Conservation (phyloP, 495 filamentous ascomycete genomes). For the Pseudoneurospora amorphoporcata region DNA sequence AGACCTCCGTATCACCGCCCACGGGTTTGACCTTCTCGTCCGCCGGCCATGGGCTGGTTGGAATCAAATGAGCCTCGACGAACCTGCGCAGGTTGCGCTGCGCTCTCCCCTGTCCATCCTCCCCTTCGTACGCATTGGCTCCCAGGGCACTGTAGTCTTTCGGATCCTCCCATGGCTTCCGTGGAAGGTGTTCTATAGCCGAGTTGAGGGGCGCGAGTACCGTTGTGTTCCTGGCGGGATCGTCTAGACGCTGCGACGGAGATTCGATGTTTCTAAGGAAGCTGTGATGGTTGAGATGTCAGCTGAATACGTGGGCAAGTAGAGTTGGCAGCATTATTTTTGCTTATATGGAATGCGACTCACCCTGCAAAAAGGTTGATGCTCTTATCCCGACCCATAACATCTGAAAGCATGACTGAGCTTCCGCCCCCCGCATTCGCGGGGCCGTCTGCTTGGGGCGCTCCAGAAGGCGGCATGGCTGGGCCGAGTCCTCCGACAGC, state of each 20-base stretch:
- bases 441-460: slow-evolving; percentile 28
- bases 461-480: slow-evolving; percentile 21
- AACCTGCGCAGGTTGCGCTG: slow-evolving; percentile 69
- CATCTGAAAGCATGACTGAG: slow-evolving; percentile 62
- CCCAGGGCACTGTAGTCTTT: slow-evolving; percentile 67
- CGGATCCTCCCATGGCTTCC: slow-evolving; percentile 92
- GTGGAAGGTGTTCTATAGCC: slow-evolving; percentile 64
- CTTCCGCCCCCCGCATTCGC: slow-evolving; percentile 20
- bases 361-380: slow-evolving; percentile 79
- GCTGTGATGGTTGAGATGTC: neutral
- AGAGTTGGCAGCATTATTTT: neutral
- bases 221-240: slow-evolving; percentile 64
- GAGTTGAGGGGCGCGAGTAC: slow-evolving; percentile 82
- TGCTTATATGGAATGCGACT: neutral
- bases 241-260: slow-evolving; percentile 60
- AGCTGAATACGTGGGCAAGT: neutral
- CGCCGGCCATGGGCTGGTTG: slow-evolving; percentile 68
- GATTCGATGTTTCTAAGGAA: slow-evolving; percentile 72
- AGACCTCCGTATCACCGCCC: slow-evolving; percentile 56
- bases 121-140: slow-evolving; percentile 68
- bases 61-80: slow-evolving; percentile 78
- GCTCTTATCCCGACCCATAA: slow-evolving; percentile 67
- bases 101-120: slow-evolving; percentile 69
- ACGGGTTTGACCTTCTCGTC: slow-evolving; percentile 60
- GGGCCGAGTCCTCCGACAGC: slow-evolving; percentile 23